Evolutionary conservation across 2,329 filamentous ascomycete genomes (phyloP), one percentile per base, ranked within the genome.

Genomic region (Zelopaecilomyces penicillatus): DNA sequence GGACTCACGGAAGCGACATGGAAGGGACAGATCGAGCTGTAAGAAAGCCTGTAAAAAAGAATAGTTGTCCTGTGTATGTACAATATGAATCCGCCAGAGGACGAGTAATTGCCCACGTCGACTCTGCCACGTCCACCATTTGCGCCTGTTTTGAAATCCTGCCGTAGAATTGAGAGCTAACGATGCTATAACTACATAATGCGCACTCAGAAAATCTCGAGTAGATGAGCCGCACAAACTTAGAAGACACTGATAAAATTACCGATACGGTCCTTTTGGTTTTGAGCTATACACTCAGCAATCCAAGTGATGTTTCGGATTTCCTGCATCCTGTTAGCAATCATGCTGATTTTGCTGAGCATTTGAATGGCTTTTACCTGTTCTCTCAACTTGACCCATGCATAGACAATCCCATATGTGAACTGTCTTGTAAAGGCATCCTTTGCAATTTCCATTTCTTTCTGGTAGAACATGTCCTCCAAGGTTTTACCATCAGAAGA

Each of bases 301-400:
- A 98, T 98, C 93, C 93, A 98, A 42, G 93, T 97, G 61, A 98
- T 95, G 69, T 98, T 98, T 54, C 93, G 86, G 58, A 97, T 96
- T 85, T 98, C 93, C 90, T 97, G 50, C 5, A 19, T 4, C 19
- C 4, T 35, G 58, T 74, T 58, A 69, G 62, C 44, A 42, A 19
- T 30, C 0, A 6, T 44, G 35, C 19, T 19, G 31, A 30, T 6
- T 5, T 27, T n/a, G 26, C 10, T 8, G 9, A 30, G 43, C 19
- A 19, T n/a, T 11, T 6, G 26, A 2, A 12, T 28, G 28, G 31
- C 82, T 64, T 19, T 19, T 69, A 95, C 91, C 82, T 98, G 93
- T 69, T 98, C 93, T 65, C 90, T 82, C 59, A 98, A 71, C 73
- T 95, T 96, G 47, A 98, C 87, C 93, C 93, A 98, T 12, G 89